Conservation (phyloP, 1,284 basidiomycete species). For the Ustilago hordei region DNA sequence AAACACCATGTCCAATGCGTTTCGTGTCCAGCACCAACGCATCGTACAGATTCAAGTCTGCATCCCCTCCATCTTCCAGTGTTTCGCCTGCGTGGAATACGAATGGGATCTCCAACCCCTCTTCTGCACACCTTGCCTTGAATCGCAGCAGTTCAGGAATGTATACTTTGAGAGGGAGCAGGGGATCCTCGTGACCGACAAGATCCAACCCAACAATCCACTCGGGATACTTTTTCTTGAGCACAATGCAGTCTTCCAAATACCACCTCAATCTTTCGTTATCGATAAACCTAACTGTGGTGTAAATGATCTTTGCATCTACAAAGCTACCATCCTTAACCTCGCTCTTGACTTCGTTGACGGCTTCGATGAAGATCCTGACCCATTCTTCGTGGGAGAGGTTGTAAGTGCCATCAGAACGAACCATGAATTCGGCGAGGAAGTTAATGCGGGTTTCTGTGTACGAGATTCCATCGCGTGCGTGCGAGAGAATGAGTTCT, state of each 20-base stretch:
- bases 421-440: conserved; percentile 75
- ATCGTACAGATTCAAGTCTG: conserved; percentile 82
- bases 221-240: conserved; percentile 81
- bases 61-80: conserved; percentile 76
- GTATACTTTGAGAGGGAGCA: conserved; percentile 77
- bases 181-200: conserved; percentile 79
- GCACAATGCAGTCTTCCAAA: conserved; percentile 78
- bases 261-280: conserved; percentile 77
- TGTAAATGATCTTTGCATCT: conserved; percentile 73
- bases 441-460: conserved; percentile 80
- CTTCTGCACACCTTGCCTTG: conserved; percentile 74
- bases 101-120: conserved; percentile 79
- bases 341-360: conserved; percentile 72
- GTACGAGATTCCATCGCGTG: conserved; percentile 81
- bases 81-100: conserved; percentile 85
- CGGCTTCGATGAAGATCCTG: conserved; percentile 74
- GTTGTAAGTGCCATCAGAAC: conserved; percentile 75
- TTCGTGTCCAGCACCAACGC: conserved; percentile 81
- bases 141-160: conserved; percentile 76
- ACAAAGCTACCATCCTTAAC: conserved; percentile 31
- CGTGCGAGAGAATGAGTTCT: conserved; percentile 76
- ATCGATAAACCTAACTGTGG: conserved; percentile 75
- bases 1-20: conserved; percentile 83
- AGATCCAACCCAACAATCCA: conserved; percentile 83
- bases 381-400: conserved; percentile 77